Base-by-base conservation (phyloP, 78 protist species). In the Pigoraptor vietnamica region DNA sequence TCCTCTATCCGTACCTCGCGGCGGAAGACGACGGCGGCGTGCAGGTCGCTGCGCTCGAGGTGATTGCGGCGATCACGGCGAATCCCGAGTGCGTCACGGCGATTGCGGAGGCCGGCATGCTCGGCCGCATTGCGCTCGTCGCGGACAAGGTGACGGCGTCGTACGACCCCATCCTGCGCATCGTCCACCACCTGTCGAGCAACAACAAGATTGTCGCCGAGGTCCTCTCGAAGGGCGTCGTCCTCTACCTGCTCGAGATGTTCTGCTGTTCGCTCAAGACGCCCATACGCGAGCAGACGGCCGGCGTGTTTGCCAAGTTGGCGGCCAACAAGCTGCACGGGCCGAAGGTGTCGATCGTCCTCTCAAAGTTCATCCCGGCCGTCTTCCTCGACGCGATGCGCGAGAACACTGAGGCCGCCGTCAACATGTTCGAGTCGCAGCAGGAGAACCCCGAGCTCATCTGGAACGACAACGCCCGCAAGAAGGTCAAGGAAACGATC, bases 361-460 rank as follows among this genome's bases (percentile, higher is more conserved):
- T 95, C 38, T 25, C 48, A 33, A 89, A 91, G 86, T 86, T 96
- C 56, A 38, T 95, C 34, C 98, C 97, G 81, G 91, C 94, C 19
- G 94, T 94, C 32, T 96, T 96, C 93, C 40, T 95, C 23, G 95
- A 94, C 9, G 93, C 97, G 0, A 93, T 96, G 96, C 36, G 82
- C 2, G 96, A 96, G 37, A 92, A 93, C 40, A 93, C 96, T 24
- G 93, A 93, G 82, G 86, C 92, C 34, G 86, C 93, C 1, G 95
- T 94, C 24, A 40, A 86, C 92, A 94, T 94, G 89, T 95, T 91
- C 33, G 97, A 92, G 25, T 0, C 24, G 21, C 0, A 32, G 32
- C 92, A 90, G 14, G 95, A 94, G 37, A 94, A 91, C 83, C 95
- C 95, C 36, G 95, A 94, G 83, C 93, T 94, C 33, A 40, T 94